These are phyloP conservation scores for Goffeauzyma gilvescens DNA, from an alignment of 768 basidiomycete genomes.

Conservation along the genomic window DNA sequence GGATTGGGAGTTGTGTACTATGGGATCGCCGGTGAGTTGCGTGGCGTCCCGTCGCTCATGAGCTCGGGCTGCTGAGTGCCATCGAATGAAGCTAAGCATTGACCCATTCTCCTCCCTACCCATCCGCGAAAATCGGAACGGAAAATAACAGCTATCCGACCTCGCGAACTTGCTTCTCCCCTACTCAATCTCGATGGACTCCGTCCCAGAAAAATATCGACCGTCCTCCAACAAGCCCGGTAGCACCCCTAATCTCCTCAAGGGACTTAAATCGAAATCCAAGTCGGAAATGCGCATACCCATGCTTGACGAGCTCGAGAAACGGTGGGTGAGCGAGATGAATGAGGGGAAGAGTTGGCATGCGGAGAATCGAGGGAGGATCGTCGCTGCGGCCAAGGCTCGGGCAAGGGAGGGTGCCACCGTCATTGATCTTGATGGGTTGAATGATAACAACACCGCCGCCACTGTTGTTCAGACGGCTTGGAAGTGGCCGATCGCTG, in stretches of 20 bases:
- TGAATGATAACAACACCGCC: too few relatives aligned
- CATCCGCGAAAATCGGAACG: too few relatives aligned
- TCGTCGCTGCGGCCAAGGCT: too few relatives aligned
- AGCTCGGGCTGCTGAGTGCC: too few relatives aligned
- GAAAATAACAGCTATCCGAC: constrained; percentile 49
- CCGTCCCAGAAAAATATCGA: constrained; percentile 13
- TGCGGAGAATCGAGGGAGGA: background rate
- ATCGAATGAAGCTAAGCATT: too few relatives aligned
- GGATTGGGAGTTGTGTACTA: constrained; percentile 93
- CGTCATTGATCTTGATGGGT: too few relatives aligned
- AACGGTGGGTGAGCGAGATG: constrained; percentile 42
- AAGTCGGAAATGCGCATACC: constrained; percentile 42
- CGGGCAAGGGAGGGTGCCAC: too few relatives aligned
- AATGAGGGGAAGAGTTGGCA: constrained; percentile 16
- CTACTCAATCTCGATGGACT: constrained; percentile 38
- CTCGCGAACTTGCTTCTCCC: constrained; percentile 75
- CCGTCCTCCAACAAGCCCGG: constrained; percentile 12
- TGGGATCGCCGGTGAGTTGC: constrained; percentile 61
- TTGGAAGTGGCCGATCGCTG: constrained; percentile 56
- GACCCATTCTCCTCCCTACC: too few relatives aligned
- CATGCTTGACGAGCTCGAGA: constrained; percentile 60
- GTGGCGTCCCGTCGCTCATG: too few relatives aligned
- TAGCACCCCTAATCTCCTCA: constrained; percentile 34
- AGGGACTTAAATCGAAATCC: constrained; percentile 47
- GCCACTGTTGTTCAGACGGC: too few relatives aligned